Evolutionary conservation across 495 filamentous ascomycete species (phyloP).

Genomic region (Gamarada debralockiae): DNA sequence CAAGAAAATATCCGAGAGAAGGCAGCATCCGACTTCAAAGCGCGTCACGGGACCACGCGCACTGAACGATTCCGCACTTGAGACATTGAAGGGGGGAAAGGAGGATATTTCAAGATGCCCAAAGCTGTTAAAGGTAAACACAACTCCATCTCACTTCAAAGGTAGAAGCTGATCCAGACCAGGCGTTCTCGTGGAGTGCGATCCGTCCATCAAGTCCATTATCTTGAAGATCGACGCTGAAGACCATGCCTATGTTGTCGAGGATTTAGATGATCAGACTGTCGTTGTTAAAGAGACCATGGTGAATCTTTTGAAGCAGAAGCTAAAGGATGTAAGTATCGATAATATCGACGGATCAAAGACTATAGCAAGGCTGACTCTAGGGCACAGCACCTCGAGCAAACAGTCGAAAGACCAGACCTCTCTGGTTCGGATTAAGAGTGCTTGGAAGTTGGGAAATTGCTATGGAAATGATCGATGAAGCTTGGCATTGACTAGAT

Average conservation of each 20-base stretch:
- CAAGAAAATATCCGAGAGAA: neutral
- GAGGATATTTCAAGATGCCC: conserved; percentile 16
- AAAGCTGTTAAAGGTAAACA: conserved; percentile 20
- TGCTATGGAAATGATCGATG: neutral
- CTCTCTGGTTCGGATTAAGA: conserved; percentile 15
- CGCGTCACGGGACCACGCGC: neutral
- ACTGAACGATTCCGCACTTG: neutral
- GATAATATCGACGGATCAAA: neutral
- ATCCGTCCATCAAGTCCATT: conserved; percentile 56
- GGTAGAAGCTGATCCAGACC: neutral
- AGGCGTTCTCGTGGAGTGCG: conserved; percentile 70
- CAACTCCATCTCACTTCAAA: neutral
- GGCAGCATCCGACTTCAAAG: no score
- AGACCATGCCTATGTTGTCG: conserved; percentile 52
- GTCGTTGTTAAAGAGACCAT: conserved; percentile 70
- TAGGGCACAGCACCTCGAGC: neutral
- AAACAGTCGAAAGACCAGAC: conserved; percentile 6
- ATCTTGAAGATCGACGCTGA: conserved; percentile 57
- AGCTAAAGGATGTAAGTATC: conserved; percentile 54
- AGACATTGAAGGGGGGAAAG: no score
- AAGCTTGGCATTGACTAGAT: neutral
- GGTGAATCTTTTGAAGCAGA: conserved; percentile 54
- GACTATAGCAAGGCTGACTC: conserved; percentile 4
- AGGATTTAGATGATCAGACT: conserved; percentile 70
- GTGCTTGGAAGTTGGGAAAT: neutral